Base-by-base conservation (phyloP, 371 early-diverging fungal genomes). In the Umbelopsis sp. region DNA sequence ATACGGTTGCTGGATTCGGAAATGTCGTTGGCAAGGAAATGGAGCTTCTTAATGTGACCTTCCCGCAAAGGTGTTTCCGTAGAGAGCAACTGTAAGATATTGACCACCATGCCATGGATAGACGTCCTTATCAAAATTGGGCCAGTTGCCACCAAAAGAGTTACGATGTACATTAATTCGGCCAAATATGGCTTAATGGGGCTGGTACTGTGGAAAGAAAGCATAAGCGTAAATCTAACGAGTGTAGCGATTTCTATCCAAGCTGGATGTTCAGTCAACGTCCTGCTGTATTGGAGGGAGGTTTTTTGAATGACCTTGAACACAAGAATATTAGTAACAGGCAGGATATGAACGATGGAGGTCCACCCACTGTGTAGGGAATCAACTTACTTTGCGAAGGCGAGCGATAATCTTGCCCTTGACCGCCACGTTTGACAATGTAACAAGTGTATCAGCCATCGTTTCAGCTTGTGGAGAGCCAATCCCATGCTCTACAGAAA, bases 171-270 rank as follows among this genome's bases (percentile, higher is more conserved):
- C 52, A 92, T 91, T 6, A 96, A 70, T 65, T 97, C 96, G 4
- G 96, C 91, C 22, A 94, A 81, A 74, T 88, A 93, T 63, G 88
- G 86, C 51, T 87, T 87, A 14, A 91, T 89, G 57, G 88, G 77
- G 25, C 86, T 77, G 16, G 82, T 79, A 65, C 91, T 90, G 69
- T 93, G 91, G 77, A 96, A 97, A 11, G 94, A 93, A 46, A 94
- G 75, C 81, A 94, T 93, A 68, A 96, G 78, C 46, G 92, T 82
- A 75, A 94, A 89, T 16, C 96, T 87, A 46, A 93, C 79, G 48
- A 96, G 80, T 16, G 93, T 92, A 0, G 91, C 89, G 65, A 97
- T 93, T 73, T 96, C 93, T 11, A 82, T 80, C 96, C 95, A 96
- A 37, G 90, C 82, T 50, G 88, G 80, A 72, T 95, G 96, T 18